phyloP scores from a whole-genome alignment of 2,329 filamentous ascomycete species.

The Xylogone sp. region DNA sequence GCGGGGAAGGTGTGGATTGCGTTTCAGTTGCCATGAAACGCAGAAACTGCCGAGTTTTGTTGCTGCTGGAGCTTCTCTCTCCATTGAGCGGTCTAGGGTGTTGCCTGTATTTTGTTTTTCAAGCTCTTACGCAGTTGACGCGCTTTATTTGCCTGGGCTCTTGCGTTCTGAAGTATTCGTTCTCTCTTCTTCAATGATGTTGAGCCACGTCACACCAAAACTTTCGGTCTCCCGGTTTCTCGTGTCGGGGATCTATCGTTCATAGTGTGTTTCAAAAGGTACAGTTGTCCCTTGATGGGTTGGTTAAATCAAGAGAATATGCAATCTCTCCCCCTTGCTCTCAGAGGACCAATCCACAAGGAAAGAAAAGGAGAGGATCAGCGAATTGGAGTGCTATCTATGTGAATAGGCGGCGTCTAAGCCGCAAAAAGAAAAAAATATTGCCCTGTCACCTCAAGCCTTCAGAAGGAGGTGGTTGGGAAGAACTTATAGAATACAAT shows the following conservation, averaged over 20 bases:
- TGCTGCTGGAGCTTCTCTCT: too few species aligned
- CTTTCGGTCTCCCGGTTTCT: background rate
- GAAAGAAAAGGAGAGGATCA: background rate
- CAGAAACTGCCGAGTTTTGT: background rate
- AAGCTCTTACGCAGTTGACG: too few species aligned
- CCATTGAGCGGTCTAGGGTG: background rate
- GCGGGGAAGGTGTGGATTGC: background rate
- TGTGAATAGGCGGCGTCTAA: background rate
- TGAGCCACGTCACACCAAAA: background rate
- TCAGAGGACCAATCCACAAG: background rate
- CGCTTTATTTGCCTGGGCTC: background rate
- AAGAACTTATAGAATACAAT: too few species aligned
- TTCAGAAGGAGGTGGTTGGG: too few species aligned
- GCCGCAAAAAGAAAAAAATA: background rate
- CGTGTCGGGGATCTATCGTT: too few species aligned
- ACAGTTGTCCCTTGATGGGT: slow-evolving; percentile 57
- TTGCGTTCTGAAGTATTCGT: too few species aligned
- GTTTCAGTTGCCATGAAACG: background rate
- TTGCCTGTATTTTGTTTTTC: background rate
- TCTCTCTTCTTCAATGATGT: background rate
- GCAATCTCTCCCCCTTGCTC: too few species aligned
- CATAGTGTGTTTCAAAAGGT: slow-evolving; percentile 64
- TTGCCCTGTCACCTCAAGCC: too few species aligned
- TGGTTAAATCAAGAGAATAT: too few species aligned
- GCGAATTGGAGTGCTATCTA: background rate